Base-by-base conservation (phyloP, 2,329 filamentous ascomycete species). In the Incumbomyces lentus region DNA sequence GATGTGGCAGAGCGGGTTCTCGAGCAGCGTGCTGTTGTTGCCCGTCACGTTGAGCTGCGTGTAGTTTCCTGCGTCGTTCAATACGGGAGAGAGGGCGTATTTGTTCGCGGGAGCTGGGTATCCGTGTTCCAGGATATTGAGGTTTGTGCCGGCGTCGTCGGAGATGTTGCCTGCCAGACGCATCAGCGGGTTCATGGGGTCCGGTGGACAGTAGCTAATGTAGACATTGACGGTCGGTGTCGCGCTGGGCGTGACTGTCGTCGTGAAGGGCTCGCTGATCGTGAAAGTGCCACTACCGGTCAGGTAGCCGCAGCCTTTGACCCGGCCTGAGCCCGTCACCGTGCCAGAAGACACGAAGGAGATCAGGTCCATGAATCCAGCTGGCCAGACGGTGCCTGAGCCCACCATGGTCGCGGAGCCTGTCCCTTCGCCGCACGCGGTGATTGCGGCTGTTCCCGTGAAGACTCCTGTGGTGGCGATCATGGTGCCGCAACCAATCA, bases 301-400 rank as follows among this genome's bases (percentile, higher is more conserved):
- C 45, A 56, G 29, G 7, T 42, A 49, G 13, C 54, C 54, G 42
- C 52, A 56, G 5, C 54, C 52, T n/a, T n/a, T 40, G 40, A 56
- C 53, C 6, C 41, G 43, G 22, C 54, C 54, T 22, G 19, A 48
- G 30, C 52, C 54, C 12, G 26, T 46, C 14, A 53, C 42, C 5
- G 46, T 52, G 32, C 54, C 54, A 11, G 48, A 52, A 6, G 50
- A 44, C 19, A 54, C 50, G 32, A 51, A 40, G 17, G 49, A 52
- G 6, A 54, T 18, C 29, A 34, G 33, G 14, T 38, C 40, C 34
- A 36, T 38, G 29, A 50, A 34, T 10, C 49, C 49, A 2, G 48
- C 47, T 2, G 54, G 54, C 52, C 52, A 56, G 13, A 56, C 43
- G 11, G 54, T 54, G 17, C 54, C 54, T 11, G 41, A 34, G 12